Evolutionary conservation across 352 stramenopile genomes (phyloP), one percentile per base, ranked within the genome.

Genomic region (Blastocystis sp.): DNA sequence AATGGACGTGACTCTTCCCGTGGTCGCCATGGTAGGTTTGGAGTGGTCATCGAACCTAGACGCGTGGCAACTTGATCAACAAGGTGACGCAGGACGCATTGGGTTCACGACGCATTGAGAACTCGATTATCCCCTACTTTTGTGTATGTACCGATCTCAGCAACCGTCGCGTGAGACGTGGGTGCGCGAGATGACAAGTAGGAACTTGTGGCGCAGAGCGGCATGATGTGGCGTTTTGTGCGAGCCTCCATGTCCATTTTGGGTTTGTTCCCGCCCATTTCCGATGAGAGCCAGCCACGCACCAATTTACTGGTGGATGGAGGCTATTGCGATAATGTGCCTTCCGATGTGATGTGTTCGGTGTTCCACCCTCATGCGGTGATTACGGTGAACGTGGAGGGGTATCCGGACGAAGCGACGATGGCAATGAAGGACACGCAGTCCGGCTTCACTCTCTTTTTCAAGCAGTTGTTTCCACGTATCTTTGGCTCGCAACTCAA

Each of bases 261-360:
- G 21, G 88, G 87, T 38, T 56, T 89, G 1, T 86, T 91, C 36
- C 89, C 89, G 38, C 89, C 89, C 18, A 81, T 81, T 51, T 40
- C 44, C 9, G 69, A 81, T 61, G 44, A 38, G 32, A 65, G 44
- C n/a, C 8, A 27, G 24, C 69, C 69, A 16, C 34, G 44, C 16
- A 40, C 85, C 27, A 73, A 90, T 76, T 73, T 95, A 44, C 88
- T 96, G 3, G 59, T 95, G 27, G 93, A 96, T 46, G 93, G 93
- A 18, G 93, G 92, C 0, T 97, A 97, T 87, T 93, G 95, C 87
- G 96, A 96, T 88, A 96, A 96, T 76, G 87, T 97, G 18, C 93
- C 93, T 2, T 93, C 88, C 7, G 87, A 89, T 56, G 86, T 89
- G 0, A 90, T 91, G 88, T 49, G 48, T 18, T 49, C 46, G n/a